phyloP scores from a whole-genome alignment of 1,284 basidiomycete genomes.

The Cryptococcus depauperatus region DNA sequence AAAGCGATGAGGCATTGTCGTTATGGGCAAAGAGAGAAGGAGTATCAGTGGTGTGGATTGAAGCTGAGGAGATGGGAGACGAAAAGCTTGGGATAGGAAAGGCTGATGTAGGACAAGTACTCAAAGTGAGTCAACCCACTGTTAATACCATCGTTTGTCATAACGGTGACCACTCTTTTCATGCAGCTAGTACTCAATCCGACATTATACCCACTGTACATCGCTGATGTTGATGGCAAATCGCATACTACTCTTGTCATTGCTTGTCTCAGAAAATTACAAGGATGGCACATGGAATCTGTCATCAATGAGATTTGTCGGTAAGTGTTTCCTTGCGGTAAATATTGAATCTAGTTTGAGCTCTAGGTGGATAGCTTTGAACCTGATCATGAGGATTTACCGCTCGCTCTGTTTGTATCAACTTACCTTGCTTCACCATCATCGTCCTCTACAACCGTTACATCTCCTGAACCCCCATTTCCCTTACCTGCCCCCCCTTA shows the following conservation, averaged over 20 bases:
- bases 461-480: constrained; percentile 16
- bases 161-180: not conserved
- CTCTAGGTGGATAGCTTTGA: constrained; percentile 39
- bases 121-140: constrained; percentile 37
- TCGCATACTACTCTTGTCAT: constrained; percentile 40
- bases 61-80: constrained; percentile 37
- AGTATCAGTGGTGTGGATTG: constrained; percentile 32
- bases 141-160: not conserved
- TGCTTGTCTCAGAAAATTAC: constrained; percentile 37
- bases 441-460: constrained; percentile 8
- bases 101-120: constrained; percentile 30
- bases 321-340: constrained; percentile 19
- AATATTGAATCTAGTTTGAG: too few species aligned
- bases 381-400: constrained; percentile 39
- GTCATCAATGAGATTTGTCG: constrained; percentile 37
- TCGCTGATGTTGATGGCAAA: constrained; percentile 38
- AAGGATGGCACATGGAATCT: constrained; percentile 38
- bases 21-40: constrained; percentile 23
- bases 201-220: constrained; percentile 34
- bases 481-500: constrained; percentile 31
- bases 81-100: constrained; percentile 38
- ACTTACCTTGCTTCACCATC: constrained; percentile 25
- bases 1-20: constrained; percentile 22
- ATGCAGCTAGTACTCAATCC: constrained; percentile 31
- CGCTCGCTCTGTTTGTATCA: constrained; percentile 33